Percentiles rank a stretch among this genome's conserved stretches.
Conservation (phyloP, 78 protist species). For the Dictyostelium capitatum region DNA sequence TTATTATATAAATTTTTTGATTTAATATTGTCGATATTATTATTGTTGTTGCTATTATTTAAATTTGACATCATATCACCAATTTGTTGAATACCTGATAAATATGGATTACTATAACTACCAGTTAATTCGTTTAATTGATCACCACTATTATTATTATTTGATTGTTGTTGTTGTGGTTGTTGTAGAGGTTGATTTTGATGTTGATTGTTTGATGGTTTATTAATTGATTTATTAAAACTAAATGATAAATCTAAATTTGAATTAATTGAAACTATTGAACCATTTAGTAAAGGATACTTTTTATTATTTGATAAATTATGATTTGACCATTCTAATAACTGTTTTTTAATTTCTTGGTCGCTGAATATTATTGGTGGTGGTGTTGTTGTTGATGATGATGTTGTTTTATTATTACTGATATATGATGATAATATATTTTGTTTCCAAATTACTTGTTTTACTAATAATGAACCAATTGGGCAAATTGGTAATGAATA, state of each 20-base stretch:
- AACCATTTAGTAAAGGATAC: slow-evolving; percentile 52
- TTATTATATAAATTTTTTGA: neutral
- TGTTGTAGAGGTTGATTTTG: neutral
- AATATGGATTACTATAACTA: slow-evolving; percentile 12
- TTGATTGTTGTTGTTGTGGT: neutral
- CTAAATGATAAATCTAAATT: slow-evolving; percentile 27
- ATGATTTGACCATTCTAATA: neutral
- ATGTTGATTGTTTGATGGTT: neutral
- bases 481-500: slow-evolving; percentile 60
- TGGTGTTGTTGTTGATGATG: no score
- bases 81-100: slow-evolving; percentile 20
- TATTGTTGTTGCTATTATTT: neutral
- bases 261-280: slow-evolving; percentile 35
- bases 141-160: neutral
- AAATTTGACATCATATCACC: slow-evolving; percentile 21
- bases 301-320: neutral
- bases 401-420: neutral
- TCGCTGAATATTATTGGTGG: neutral
- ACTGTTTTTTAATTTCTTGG: slow-evolving; percentile 2
- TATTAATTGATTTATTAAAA: slow-evolving; percentile 22
- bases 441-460: slow-evolving; percentile 30
- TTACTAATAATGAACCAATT: neutral
- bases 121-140: neutral
- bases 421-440: neutral
- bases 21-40: neutral